Conservation (phyloP, 805 yeast species). For the Pichia paraexigua region DNA sequence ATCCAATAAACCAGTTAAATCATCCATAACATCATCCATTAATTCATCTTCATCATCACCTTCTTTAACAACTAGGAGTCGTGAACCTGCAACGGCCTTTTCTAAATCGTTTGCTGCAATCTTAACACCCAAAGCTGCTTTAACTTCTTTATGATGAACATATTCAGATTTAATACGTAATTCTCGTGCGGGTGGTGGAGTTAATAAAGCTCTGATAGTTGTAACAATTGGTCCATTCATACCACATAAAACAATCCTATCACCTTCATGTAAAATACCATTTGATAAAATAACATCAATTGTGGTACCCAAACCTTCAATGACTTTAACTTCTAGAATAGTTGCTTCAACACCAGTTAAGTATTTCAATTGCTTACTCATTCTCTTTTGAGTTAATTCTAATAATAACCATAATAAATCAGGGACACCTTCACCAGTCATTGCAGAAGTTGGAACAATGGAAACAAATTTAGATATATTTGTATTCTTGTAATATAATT, state of each 20-base stretch:
- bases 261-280: conserved; percentile 93
- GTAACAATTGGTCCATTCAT: conserved; percentile 98
- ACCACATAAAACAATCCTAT: conserved; percentile 92
- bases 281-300: conserved; percentile 97
- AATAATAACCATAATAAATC: conserved; percentile 92
- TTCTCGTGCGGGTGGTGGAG: conserved; percentile 97
- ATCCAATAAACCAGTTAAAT: conserved; percentile 86
- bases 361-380: conserved; percentile 98
- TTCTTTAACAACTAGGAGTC: conserved; percentile 89
- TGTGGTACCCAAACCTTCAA: conserved; percentile 98
- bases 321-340: conserved; percentile 91
- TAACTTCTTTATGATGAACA: conserved; percentile 93
- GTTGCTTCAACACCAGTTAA: conserved; percentile 92
- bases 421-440: conserved; percentile 99
- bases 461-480: conserved; percentile 91
- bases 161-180: conserved; percentile 95
- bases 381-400: conserved; percentile 95
- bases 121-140: conserved; percentile 98
- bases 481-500: conserved; percentile 90
- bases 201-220: conserved; percentile 86
- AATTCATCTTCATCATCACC: conserved; percentile 97
- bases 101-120: conserved; percentile 97
- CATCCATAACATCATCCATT: conserved; percentile 99
- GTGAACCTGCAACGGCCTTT: conserved; percentile 98
- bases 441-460: conserved; percentile 97